phyloP scores from a whole-genome alignment of 768 basidiomycete species.

The Fomitopsis pulvina region DNA sequence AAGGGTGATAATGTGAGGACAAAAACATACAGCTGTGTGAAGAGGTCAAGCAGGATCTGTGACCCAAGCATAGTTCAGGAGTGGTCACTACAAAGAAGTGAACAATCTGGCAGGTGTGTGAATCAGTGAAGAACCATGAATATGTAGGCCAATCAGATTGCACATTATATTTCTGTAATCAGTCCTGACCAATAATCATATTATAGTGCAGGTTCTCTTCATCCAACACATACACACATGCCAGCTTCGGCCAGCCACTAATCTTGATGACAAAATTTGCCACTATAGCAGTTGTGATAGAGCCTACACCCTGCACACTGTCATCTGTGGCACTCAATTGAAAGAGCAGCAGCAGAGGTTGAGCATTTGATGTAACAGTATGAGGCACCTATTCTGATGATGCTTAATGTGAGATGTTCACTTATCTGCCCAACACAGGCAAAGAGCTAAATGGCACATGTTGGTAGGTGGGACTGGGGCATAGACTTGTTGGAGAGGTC shows the following conservation, averaged over 20 bases:
- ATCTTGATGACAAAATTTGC: conserved; percentile 2
- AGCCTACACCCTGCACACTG: neutral
- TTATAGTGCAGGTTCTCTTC: neutral
- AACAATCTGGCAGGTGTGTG: neutral
- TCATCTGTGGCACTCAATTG: neutral
- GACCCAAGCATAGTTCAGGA: neutral
- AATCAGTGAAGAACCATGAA: neutral
- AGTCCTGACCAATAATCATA: conserved; percentile 3
- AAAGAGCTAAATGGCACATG: neutral
- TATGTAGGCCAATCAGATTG: conserved; percentile 2
- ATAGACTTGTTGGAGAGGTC: neutral
- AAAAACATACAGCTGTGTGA: neutral
- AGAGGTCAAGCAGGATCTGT: neutral
- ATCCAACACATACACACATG: neutral
- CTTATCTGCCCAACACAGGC: neutral
- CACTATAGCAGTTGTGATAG: neutral
- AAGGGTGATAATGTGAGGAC: neutral
- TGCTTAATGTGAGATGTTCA: neutral
- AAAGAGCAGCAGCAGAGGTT: neutral
- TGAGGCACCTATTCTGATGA: conserved; percentile 1
- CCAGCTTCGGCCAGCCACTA: neutral
- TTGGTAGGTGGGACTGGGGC: neutral
- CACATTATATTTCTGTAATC: neutral
- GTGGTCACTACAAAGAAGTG: neutral
- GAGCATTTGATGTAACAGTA: conserved; percentile 1